phyloP scores from a whole-genome alignment of 2,329 filamentous ascomycete species.

The Stagonosporopsis chrysanthemi region DNA sequence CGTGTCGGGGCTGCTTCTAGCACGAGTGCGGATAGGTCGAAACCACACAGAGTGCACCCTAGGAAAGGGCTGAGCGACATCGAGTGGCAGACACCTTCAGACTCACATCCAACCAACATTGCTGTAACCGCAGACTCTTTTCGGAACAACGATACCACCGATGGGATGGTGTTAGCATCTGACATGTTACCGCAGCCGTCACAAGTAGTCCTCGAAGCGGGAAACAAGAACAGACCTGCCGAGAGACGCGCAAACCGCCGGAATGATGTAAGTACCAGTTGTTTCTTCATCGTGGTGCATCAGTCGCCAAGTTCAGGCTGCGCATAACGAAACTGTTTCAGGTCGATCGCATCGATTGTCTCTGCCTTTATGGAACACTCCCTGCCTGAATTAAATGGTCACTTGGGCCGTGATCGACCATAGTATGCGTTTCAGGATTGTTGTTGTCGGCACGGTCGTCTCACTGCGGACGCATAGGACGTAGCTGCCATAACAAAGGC shows the following conservation, averaged over 20 bases:
- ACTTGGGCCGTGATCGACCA: neutral
- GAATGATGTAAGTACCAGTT: slow-evolving; percentile 42
- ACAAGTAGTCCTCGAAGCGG: slow-evolving; percentile 33
- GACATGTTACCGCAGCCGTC: slow-evolving; percentile 33
- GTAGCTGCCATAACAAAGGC: neutral
- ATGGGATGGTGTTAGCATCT: slow-evolving; percentile 27
- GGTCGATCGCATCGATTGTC: slow-evolving; percentile 21
- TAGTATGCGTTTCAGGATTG: slow-evolving; percentile 4
- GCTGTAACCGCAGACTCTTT: slow-evolving; percentile 19
- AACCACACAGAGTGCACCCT: slow-evolving; percentile 32
- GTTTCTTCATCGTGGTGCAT: slow-evolving; percentile 27
- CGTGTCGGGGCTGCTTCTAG: slow-evolving; percentile 34
- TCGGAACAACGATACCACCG: slow-evolving; percentile 30
- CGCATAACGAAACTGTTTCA: slow-evolving; percentile 42
- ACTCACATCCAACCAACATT: slow-evolving; percentile 25
- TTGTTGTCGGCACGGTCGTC: slow-evolving; percentile 1
- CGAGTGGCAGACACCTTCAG: slow-evolving; percentile 25
- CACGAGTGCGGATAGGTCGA: slow-evolving; percentile 27
- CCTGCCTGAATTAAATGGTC: slow-evolving; percentile 29
- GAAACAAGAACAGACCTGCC: slow-evolving; percentile 18
- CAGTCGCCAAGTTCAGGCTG: slow-evolving; percentile 25
- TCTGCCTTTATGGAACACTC: slow-evolving; percentile 23
- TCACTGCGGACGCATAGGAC: neutral
- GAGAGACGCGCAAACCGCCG: slow-evolving; percentile 24
- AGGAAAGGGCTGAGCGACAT: slow-evolving; percentile 27